Base-by-base conservation (phyloP, 352 stramenopile genomes). In the Pythium volutum region DNA sequence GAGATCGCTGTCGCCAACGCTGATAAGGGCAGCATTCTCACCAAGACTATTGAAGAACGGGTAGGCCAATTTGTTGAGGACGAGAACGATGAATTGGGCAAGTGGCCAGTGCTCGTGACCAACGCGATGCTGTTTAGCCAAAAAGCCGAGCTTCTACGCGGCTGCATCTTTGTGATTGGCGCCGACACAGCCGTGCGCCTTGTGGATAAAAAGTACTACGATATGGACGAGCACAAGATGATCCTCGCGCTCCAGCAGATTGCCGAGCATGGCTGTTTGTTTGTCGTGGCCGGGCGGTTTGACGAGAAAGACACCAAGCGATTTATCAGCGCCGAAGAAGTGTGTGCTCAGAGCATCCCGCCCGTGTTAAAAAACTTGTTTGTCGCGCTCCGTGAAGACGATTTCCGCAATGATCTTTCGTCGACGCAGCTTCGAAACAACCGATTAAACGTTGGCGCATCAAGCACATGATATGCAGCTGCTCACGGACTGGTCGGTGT, bases 141-240 rank as follows among this genome's bases (percentile, higher is more conserved):
- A 18, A 97, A 98, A 69, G 77, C 91, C 4, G 61, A 76, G 1
- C 36, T 97, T 1, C 81, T 97, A 26, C 69, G 72, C 31, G 63
- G 70, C 15, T 96, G 88, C 29, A 70, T 71, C 16, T 97, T 98
- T 46, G 69, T 96, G 15, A 84, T 98, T 58, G 91, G 91, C 26
- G 91, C 87, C 10, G 91, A 98, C 48, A 98, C 91, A 10, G 84
- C 87, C 10, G 67, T 91, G 38, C 82, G 91, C 8, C 74, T 98
- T 23, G 71, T 97, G 12, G 80, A 97, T 71, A 84, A 88, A 33
- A 97, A 96, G 55, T 97, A 97, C 61, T 97, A 97, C 55, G 76
- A 67, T 27, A 77, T 81, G 61, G 73, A 92, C 55, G 69, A 80
- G 55, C 69, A 82, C 52, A 75, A 83, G 51, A 95, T 97, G 79